Base-by-base conservation (phyloP, 2,329 filamentous ascomycete genomes). In the Gliomastix tumulicola region DNA sequence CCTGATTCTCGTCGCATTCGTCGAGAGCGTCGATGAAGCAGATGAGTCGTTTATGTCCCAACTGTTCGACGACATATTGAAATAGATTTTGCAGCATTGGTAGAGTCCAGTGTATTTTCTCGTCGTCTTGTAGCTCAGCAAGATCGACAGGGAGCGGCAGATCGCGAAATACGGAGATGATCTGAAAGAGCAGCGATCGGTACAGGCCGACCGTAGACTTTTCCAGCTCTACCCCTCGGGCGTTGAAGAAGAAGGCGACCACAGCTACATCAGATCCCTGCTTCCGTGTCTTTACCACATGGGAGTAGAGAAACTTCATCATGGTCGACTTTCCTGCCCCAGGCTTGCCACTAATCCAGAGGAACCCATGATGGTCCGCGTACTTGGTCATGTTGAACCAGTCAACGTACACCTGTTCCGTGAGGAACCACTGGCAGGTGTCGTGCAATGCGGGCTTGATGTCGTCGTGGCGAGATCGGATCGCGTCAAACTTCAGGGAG, bases 221-320 rank as follows among this genome's bases (percentile, higher is more conserved):
- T 41, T 75, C 66, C 9, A 68, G 47, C 12, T 46, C 23, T 0
- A 49, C 48, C 0, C 68, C 68, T 32, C 65, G 49, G 0, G 67
- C 67, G 35, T 70, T 66, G 56, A 73, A 74, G 51, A 71, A 74
- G 50, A 71, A 71, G 2, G 59, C 65, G 1, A 68, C 13, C 2
- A 48, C 36, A 48, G 71, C 73, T 49, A 69, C 72, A 1, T 59
- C 63, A 2, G 68, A 37, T 21, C 17, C 4, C 32, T 18, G 18
- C 45, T 30, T n/a, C 7, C 12, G 7, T 4, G 32, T 20, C 31
- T 23, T n/a, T n/a, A n/a, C n/a, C n/a, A n/a, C n/a, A n/a, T n/a
- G n/a, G n/a, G 44, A 31, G 27, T 41, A 36, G 2, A 49, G 44
- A 30, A 62, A 67, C 34, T 68, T 70, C 61, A 70, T 68, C 5